Percentiles rank a stretch among this genome's conserved stretches.
Conservation (phyloP, 1,139 yeast species). For the Hansenula anomala region DNA sequence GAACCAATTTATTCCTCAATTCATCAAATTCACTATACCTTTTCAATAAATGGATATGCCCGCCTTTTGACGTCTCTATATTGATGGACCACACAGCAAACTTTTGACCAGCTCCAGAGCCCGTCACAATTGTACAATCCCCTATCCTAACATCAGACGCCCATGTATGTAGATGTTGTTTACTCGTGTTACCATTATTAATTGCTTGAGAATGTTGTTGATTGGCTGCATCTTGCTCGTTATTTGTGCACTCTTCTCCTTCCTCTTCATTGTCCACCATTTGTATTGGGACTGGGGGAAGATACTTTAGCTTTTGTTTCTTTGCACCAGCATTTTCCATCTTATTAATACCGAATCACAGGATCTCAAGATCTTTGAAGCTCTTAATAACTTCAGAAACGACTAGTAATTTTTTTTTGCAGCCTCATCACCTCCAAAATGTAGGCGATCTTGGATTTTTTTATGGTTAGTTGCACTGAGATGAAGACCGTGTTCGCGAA, state of each 20-base stretch:
- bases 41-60: constrained; percentile 47
- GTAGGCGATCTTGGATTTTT: too few species aligned
- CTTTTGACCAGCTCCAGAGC: constrained; percentile 24
- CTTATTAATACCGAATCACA: too few species aligned
- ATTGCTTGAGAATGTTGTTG: too few species aligned
- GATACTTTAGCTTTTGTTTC: constrained; percentile 10
- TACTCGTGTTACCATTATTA: neutral
- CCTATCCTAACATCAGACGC: constrained; percentile 34
- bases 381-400: too few species aligned
- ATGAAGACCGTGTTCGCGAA: too few species aligned
- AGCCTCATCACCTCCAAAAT: too few species aligned
- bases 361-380: too few species aligned
- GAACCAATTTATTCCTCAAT: constrained; percentile 39
- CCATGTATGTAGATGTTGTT: constrained; percentile 23
- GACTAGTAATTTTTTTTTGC: too few species aligned
- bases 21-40: constrained; percentile 62
- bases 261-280: constrained; percentile 19
- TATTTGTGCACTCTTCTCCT: constrained; percentile 1
- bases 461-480: too few species aligned
- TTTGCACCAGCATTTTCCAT: constrained; percentile 1
- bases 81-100: constrained; percentile 36
- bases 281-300: constrained; percentile 26
- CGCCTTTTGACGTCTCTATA: constrained; percentile 28
- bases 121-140: constrained; percentile 34
- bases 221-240: too few species aligned